Evolutionary conservation across 306 rosid genomes (phyloP).

Genomic region (Trifolium fragiferum): DNA sequence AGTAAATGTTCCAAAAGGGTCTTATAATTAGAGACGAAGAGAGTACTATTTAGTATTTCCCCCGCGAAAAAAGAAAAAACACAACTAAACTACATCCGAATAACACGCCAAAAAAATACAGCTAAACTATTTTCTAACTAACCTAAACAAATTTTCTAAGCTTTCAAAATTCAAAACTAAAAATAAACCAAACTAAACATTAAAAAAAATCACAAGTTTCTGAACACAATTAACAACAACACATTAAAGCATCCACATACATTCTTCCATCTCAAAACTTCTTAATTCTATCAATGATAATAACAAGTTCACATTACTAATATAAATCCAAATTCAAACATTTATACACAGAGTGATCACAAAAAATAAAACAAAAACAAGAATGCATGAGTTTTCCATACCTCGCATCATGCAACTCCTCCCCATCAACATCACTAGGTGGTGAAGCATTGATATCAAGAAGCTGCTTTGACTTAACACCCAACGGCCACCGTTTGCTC

Average conservation of each 20-base stretch:
- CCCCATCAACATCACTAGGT: constrained; percentile 76
- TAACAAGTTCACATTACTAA: constrained; percentile 8
- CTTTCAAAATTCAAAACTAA: background rate
- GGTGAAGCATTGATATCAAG: constrained; percentile 95
- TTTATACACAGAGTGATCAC: background rate
- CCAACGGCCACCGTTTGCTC: constrained; percentile 97
- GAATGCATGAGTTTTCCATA: constrained; percentile 44
- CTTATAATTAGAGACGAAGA: too few relatives aligned
- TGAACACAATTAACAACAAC: background rate
- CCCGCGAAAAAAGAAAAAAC: background rate
- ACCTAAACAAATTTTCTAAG: constrained; percentile 8
- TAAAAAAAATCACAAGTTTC: background rate
- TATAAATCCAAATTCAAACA: constrained; percentile 1
- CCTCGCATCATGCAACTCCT: constrained; percentile 71
- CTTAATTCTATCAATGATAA: constrained; percentile 10
- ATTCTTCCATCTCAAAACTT: constrained; percentile 16
- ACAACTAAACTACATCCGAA: background rate
- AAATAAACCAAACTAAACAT: background rate
- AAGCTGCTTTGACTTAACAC: constrained; percentile 83
- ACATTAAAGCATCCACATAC: constrained; percentile 28
- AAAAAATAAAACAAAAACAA: constrained; percentile 1
- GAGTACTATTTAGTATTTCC: background rate
- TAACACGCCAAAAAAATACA: background rate
- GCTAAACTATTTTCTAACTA: background rate
- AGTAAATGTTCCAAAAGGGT: too few relatives aligned